Percentiles rank a stretch among this genome's conserved stretches.
phyloP scores from a whole-genome alignment of 2,329 filamentous ascomycete species.

The Fusarium compactum region DNA sequence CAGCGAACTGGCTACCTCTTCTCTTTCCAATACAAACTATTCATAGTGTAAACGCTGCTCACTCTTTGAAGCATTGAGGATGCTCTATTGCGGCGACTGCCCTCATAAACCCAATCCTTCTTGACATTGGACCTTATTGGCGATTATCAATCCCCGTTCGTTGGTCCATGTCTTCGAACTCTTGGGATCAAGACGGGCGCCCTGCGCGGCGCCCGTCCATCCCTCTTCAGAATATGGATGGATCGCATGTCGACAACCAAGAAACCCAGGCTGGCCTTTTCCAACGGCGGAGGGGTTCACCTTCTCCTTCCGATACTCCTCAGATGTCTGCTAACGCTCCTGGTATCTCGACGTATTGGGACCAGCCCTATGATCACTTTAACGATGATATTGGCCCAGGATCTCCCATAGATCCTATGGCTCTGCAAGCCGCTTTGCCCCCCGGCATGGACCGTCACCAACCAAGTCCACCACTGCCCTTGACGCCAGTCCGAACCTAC shows the following conservation, averaged over 20 bases:
- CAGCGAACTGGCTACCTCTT: conserved; percentile 34
- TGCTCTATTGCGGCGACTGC: conserved; percentile 33
- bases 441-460: conserved; percentile 59
- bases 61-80: conserved; percentile 28
- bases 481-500: conserved; percentile 47
- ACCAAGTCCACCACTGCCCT: conserved; percentile 23
- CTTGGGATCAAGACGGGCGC: conserved; percentile 45
- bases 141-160: conserved; percentile 32
- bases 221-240: conserved; percentile 73
- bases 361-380: conserved; percentile 58
- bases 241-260: conserved; percentile 29
- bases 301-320: conserved; percentile 22
- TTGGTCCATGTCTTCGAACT: conserved; percentile 50
- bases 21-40: conserved; percentile 12
- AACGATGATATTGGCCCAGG: conserved; percentile 54
- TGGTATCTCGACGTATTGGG: conserved; percentile 66
- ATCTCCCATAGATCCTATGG: conserved; percentile 66
- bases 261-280: conserved; percentile 22
- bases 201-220: conserved; percentile 65
- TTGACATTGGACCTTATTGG: conserved; percentile 44
- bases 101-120: conserved; percentile 19
- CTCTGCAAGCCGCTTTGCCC: conserved; percentile 66
- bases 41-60: conserved; percentile 25
- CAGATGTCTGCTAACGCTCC: conserved; percentile 53
- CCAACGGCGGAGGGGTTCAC: conserved; percentile 19